These are phyloP conservation scores for Corymbia calophylla DNA, from an alignment of 441 rosid species.

Conservation along the genomic window DNA sequence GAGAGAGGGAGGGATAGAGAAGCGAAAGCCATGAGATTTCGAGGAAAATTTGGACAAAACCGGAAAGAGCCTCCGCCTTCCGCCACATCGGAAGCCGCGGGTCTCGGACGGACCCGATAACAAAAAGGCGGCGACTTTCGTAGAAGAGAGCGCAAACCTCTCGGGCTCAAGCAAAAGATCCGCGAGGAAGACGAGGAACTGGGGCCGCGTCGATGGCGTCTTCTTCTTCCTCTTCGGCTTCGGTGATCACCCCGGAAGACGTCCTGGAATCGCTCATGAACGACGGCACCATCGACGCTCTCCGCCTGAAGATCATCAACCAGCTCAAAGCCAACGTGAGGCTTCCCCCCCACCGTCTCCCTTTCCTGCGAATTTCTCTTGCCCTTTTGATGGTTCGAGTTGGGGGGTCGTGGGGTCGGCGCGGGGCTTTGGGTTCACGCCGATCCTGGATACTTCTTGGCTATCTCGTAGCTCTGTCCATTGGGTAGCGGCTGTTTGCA, in stretches of 20 bases:
- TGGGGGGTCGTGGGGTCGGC: neutral
- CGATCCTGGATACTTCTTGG: neutral
- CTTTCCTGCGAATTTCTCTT: neutral
- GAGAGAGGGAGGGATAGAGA: neutral
- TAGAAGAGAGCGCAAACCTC: neutral
- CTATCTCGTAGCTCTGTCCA: neutral
- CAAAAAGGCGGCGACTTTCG: neutral
- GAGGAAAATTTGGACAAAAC: neutral
- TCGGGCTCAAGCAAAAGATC: neutral
- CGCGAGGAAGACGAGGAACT: neutral
- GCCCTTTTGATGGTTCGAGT: neutral
- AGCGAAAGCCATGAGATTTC: neutral
- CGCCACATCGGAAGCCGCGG: neutral
- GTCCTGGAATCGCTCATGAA: conserved; percentile 92
- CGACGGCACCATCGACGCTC: conserved; percentile 92
- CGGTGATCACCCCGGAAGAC: conserved; percentile 85
- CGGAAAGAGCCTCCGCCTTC: neutral
- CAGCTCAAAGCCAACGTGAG: conserved; percentile 93
- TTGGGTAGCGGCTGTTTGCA: neutral
- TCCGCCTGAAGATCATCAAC: conserved; percentile 85
- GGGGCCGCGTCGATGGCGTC: conserved; percentile 32
- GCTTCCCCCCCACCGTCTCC: neutral
- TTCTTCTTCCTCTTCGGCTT: conserved; percentile 17
- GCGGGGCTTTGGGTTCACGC: too few species aligned
- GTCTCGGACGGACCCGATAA: neutral